Evolutionary conservation across 768 basidiomycete genomes (phyloP).

Genomic region (Calocera viscosa): DNA sequence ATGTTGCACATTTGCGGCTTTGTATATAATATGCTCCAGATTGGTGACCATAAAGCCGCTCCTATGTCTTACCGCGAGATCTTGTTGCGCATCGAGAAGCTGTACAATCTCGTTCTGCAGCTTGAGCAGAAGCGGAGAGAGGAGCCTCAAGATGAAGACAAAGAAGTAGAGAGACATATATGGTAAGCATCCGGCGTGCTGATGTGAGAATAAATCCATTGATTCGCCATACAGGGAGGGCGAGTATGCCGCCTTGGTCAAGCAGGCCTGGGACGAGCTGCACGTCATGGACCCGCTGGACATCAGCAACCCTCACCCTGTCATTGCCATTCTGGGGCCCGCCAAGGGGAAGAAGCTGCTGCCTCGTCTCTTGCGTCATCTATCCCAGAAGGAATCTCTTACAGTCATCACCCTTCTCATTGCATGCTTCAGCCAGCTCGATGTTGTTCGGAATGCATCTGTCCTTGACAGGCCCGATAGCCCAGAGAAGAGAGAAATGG

Average conservation of each 20-base stretch:
- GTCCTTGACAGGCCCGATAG: constrained; percentile 59
- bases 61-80: constrained; percentile 68
- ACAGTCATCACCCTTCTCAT: constrained; percentile 83
- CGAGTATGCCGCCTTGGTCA: constrained; percentile 47
- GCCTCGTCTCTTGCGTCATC: constrained; percentile 74
- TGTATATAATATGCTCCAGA: background rate
- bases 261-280: constrained; percentile 66
- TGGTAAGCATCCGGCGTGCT: background rate
- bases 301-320: constrained; percentile 92
- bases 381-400: constrained; percentile 64
- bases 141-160: constrained; percentile 54
- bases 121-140: constrained; percentile 77
- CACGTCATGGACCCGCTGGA: constrained; percentile 85
- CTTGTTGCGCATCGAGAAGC: constrained; percentile 61
- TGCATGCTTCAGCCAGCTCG: constrained; percentile 87
- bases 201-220: background rate
- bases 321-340: constrained; percentile 77
- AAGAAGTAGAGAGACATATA: constrained; percentile 25
- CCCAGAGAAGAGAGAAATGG: constrained; percentile 51
- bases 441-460: constrained; percentile 71
- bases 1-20: constrained; percentile 36
- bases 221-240: constrained; percentile 11
- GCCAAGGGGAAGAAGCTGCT: constrained; percentile 89
- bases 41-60: constrained; percentile 22
- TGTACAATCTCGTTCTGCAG: constrained; percentile 74